Percentiles rank a stretch among this genome's conserved stretches.
phyloP scores from a whole-genome alignment of 345 rosid genomes.

The Atalantia buxifolia region DNA sequence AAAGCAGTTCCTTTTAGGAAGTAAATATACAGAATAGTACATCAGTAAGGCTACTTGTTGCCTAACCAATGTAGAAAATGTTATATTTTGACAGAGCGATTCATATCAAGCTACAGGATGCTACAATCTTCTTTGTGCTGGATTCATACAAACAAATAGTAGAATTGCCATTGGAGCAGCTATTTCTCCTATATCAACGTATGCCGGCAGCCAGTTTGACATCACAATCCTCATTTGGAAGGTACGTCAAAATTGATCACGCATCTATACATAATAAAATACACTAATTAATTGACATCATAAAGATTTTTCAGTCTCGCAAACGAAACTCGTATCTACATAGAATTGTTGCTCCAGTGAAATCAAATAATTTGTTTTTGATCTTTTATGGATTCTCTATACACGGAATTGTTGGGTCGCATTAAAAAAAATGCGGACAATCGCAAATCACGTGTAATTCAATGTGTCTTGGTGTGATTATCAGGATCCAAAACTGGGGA shows the following conservation, averaged over 20 bases:
- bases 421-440: no score
- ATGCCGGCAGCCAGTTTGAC: constrained; percentile 66
- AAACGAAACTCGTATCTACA: no score
- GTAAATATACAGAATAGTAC: no score
- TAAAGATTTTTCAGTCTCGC: no score
- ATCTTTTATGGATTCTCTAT: no score
- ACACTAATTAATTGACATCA: no score
- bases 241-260: constrained; percentile 32
- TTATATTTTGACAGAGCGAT: constrained; percentile 54
- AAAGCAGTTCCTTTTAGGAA: no score
- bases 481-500: constrained; percentile 87
- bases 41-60: not conserved
- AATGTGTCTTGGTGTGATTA: no score
- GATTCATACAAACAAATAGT: constrained; percentile 93
- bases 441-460: not conserved
- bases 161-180: constrained; percentile 98
- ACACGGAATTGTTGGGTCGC: no score
- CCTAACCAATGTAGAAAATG: not conserved
- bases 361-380: no score
- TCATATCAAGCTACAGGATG: constrained; percentile 98
- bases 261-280: no score
- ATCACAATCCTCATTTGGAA: constrained; percentile 94
- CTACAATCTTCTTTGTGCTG: constrained; percentile 90
- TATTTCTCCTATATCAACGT: constrained; percentile 83
- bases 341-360: no score